Evolutionary conservation across 129 eudicot species (phyloP), one percentile per base, ranked within the genome.

Genomic region (Sambucus nigra): DNA sequence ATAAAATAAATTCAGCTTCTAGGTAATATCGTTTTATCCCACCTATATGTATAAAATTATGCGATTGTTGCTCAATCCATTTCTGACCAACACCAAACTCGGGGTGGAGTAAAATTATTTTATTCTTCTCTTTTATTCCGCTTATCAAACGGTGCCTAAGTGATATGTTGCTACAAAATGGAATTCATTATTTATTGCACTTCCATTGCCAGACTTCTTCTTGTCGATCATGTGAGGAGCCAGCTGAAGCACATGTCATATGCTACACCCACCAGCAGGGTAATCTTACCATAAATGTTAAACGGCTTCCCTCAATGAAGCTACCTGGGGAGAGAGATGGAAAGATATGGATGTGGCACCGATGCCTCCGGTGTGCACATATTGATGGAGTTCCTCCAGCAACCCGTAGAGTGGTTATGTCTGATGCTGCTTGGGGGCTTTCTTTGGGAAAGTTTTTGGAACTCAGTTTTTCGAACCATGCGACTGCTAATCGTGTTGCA

Each of bases 311-410:
- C 16, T 60, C 87, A 20, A 63, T 68, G 20, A 80, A 80, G 53
- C 73, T 92, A 57, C 91, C 94, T 40, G 96, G 99, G 25, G 91
- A 77, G 46, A 72, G 62, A 50, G 98, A 85, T 42, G 89, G 94
- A 63, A 91, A 92, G 77, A 86, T 92, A 60, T 92, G 99, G 99
- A 92, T 92, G 99, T 92, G 99, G 99, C 99, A 92, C 26, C 61
- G 99, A 26, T 92, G 99, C 81, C 89, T 92, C 44, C 64, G 76
- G 67, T 92, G 99, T 57, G 70, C 77, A 40, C 94, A 40, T 5
- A 38, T 69, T 3, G 79, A 75, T 22, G 94, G 91, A 52, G 78
- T 82, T 29, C 99, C 99, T 14, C 99, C 99, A 6, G 99, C 99
- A 18, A 79, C 87, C 28, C 89, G 47, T 11, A 60, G 96, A 32